phyloP scores from a whole-genome alignment of 192 early-diverging fungal species.

The Umbelopsis sp. region DNA sequence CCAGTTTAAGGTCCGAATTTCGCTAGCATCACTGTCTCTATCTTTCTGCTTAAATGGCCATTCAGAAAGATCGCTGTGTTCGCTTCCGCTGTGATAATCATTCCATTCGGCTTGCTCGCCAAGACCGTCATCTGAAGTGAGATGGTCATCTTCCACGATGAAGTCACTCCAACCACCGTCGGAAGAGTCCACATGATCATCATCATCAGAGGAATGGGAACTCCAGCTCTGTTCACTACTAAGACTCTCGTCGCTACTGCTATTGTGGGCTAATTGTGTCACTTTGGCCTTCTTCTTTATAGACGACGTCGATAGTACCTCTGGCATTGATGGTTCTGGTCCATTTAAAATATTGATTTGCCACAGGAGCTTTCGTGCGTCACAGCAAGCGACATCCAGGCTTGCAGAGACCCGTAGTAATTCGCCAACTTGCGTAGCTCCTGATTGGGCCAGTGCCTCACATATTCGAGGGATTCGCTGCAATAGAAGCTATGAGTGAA shows the following conservation, averaged over 20 bases:
- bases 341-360: neutral
- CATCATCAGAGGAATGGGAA: neutral
- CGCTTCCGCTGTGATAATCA: neutral
- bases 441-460: neutral
- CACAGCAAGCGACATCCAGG: neutral
- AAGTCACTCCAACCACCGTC: neutral
- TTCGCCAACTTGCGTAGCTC: neutral
- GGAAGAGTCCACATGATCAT: neutral
- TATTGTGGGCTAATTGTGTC: neutral
- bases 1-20: no score
- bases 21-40: neutral
- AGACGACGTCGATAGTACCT: neutral
- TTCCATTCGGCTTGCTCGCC: neutral
- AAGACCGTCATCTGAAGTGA: neutral
- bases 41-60: neutral
- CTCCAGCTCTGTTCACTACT: neutral
- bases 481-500: neutral
- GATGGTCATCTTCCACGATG: neutral
- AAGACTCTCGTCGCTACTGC: neutral
- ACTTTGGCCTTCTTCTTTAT: neutral
- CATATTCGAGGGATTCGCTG: constrained; percentile 6
- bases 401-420: neutral
- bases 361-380: constrained; percentile 4
- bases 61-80: no score
- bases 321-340: neutral